A percentile compares a stretch with the other conserved stretches of the same genome.
These are phyloP conservation scores for Syncephalastrum monosporum DNA, from an alignment of 371 early-diverging fungal genomes.

Conservation along the genomic window DNA sequence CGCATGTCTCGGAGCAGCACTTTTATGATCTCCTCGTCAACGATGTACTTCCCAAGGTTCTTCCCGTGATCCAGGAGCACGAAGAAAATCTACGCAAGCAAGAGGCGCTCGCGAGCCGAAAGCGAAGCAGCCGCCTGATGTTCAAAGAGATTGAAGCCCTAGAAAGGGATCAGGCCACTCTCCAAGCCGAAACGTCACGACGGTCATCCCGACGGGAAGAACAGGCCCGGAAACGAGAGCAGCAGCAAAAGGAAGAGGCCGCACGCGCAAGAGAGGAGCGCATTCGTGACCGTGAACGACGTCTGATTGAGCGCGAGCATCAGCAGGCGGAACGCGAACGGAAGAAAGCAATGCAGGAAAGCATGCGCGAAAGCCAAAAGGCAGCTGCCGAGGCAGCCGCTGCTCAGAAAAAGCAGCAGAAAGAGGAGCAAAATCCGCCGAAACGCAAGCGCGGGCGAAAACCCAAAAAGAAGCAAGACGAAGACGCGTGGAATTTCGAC, in stretches of 20 bases:
- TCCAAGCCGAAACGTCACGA: slow-evolving; percentile 6
- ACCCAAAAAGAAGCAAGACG: slow-evolving; percentile 32
- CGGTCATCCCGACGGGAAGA: slow-evolving; percentile 39
- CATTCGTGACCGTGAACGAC: slow-evolving; percentile 49
- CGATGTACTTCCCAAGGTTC: slow-evolving; percentile 60
- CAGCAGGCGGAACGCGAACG: slow-evolving; percentile 29
- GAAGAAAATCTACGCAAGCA: slow-evolving; percentile 49
- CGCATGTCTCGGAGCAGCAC: slow-evolving; percentile 54
- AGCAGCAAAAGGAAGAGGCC: slow-evolving; percentile 28
- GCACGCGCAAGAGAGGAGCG: slow-evolving; percentile 54
- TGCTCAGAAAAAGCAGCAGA: slow-evolving; percentile 10
- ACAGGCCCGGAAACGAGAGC: slow-evolving; percentile 31
- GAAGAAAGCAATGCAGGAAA: slow-evolving; percentile 13
- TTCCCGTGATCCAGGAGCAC: slow-evolving; percentile 55
- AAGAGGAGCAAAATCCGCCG: slow-evolving; percentile 10
- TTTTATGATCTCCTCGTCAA: slow-evolving; percentile 53
- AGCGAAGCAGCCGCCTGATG: slow-evolving; percentile 67
- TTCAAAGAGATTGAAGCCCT: slow-evolving; percentile 53
- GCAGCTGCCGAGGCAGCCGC: slow-evolving; percentile 1
- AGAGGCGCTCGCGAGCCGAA: slow-evolving; percentile 61
- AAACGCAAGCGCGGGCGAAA: slow-evolving; percentile 35
- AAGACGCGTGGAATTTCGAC: slow-evolving; percentile 56
- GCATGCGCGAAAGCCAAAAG: slow-evolving; percentile 6
- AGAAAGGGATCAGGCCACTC: slow-evolving; percentile 37
- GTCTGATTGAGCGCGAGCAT: slow-evolving; percentile 46